These are phyloP conservation scores for Kodamaea kakaduensis DNA, from an alignment of 805 yeast genomes.

Conservation along the genomic window DNA sequence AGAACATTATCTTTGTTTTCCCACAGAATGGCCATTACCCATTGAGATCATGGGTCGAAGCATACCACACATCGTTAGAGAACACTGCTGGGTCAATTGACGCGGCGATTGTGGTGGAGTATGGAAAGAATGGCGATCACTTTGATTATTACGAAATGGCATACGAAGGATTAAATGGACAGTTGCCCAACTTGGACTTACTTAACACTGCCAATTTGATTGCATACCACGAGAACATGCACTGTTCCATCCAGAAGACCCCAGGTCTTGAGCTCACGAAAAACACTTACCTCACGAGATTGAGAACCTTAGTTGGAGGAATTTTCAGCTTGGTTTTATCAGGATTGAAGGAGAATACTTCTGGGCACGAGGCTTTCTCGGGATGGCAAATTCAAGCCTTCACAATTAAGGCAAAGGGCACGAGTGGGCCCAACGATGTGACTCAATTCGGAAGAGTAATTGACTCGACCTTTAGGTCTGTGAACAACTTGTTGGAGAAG, in stretches of 20 bases:
- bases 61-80: constrained; percentile 81
- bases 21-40: constrained; percentile 69
- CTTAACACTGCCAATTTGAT: constrained; percentile 76
- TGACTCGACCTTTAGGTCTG: constrained; percentile 82
- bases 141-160: constrained; percentile 69
- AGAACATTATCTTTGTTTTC: constrained; percentile 81
- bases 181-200: constrained; percentile 88
- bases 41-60: constrained; percentile 86
- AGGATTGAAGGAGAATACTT: constrained; percentile 55
- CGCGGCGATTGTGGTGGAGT: constrained; percentile 83
- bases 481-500: constrained; percentile 88
- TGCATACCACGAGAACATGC: constrained; percentile 71
- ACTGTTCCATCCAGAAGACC: constrained; percentile 57
- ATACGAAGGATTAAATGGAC: constrained; percentile 92
- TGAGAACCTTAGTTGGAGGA: constrained; percentile 58
- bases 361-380: constrained; percentile 84
- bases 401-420: constrained; percentile 68
- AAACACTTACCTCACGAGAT: constrained; percentile 51
- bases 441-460: constrained; percentile 89
- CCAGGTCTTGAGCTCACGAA: constrained; percentile 43
- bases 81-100: constrained; percentile 92
- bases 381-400: constrained; percentile 96
- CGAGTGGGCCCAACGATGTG: constrained; percentile 60
- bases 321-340: constrained; percentile 65
- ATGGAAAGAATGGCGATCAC: constrained; percentile 60